phyloP scores from a whole-genome alignment of 768 basidiomycete species.

The Mycena metata region DNA sequence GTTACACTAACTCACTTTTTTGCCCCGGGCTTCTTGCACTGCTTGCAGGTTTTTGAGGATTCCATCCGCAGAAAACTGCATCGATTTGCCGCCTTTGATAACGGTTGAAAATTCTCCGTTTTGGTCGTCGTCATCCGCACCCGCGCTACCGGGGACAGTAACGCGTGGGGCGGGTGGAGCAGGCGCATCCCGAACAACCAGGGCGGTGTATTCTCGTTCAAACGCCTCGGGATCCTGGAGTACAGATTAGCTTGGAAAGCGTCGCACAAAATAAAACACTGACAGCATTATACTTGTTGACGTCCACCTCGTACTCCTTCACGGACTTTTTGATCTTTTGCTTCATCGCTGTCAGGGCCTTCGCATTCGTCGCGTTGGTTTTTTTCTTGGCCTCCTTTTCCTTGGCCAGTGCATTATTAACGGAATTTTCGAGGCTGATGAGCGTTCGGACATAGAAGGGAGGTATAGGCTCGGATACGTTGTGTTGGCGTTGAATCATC shows the following conservation, averaged over 20 bases:
- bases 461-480: constrained; percentile 87
- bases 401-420: constrained; percentile 80
- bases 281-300: constrained; percentile 86
- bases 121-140: constrained; percentile 59
- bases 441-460: constrained; percentile 87
- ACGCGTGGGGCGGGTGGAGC: constrained; percentile 53
- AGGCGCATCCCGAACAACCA: constrained; percentile 61
- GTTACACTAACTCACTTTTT: constrained; percentile 76
- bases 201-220: constrained; percentile 77
- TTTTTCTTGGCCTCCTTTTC: constrained; percentile 97
- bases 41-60: constrained; percentile 94
- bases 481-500: constrained; percentile 90
- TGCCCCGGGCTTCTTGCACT: constrained; percentile 94
- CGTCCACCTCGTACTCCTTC: constrained; percentile 89
- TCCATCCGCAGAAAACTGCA: constrained; percentile 85
- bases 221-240: constrained; percentile 90
- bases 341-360: constrained; percentile 96
- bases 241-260: constrained; percentile 10
- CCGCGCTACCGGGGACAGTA: constrained; percentile 42
- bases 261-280: constrained; percentile 38
- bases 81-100: constrained; percentile 88
- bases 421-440: constrained; percentile 78
- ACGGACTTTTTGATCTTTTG: constrained; percentile 94
- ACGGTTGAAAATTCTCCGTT: constrained; percentile 90
- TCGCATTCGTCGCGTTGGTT: constrained; percentile 94